phyloP scores from a whole-genome alignment of 345 rosid species.

The Citrus reticulata region DNA sequence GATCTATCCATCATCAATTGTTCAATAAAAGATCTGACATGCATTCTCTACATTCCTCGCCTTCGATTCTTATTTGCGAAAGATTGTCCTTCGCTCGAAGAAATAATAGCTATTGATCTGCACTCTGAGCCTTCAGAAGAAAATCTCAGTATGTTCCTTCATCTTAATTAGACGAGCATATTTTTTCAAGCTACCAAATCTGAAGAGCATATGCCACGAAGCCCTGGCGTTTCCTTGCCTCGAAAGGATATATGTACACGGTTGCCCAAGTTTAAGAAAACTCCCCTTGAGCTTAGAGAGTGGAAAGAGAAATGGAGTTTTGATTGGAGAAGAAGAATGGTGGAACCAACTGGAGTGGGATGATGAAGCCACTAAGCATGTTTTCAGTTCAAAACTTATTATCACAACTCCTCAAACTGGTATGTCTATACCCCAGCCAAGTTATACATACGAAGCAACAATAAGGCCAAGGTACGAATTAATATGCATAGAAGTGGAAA shows the following conservation, averaged over 20 bases:
- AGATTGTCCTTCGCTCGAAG: neutral
- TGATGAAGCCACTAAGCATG: slow-evolving; percentile 12
- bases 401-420: too few species aligned
- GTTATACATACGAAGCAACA: too few species aligned
- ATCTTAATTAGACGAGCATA: too few species aligned
- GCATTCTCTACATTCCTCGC: neutral
- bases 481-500: too few species aligned
- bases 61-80: neutral
- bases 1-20: too few species aligned
- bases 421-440: too few species aligned
- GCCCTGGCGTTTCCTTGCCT: slow-evolving; percentile 14
- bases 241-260: neutral
- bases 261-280: slow-evolving; percentile 10
- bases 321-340: slow-evolving; percentile 6
- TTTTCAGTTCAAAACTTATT: slow-evolving; percentile 1
- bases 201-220: slow-evolving; percentile 9
- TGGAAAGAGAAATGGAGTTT: neutral
- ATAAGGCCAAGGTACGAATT: too few species aligned
- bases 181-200: neutral
- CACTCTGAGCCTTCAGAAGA: too few species aligned
- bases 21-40: too few species aligned
- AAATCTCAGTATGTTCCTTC: too few species aligned
- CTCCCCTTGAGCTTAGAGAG: slow-evolving; percentile 14
- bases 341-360: slow-evolving; percentile 25
- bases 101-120: neutral